phyloP scores from a whole-genome alignment of 176 grass and related monocot species.

The Rhipidocladum racemiflorum region DNA sequence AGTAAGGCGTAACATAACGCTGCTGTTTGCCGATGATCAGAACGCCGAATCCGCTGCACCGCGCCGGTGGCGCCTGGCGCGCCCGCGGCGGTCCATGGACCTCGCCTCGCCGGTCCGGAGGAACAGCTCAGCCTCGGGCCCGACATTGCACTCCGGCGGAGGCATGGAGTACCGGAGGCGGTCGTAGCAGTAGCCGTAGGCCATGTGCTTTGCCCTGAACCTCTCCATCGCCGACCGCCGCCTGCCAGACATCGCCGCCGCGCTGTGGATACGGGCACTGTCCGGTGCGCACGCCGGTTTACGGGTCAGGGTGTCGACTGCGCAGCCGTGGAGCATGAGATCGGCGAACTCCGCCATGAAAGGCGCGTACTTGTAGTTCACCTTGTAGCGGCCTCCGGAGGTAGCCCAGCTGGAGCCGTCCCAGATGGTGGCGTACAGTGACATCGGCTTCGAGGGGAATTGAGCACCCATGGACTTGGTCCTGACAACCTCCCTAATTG shows the following conservation, averaged over 20 bases:
- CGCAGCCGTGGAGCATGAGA: conserved; percentile 42
- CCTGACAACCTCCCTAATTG: conserved; percentile 46
- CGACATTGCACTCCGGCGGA: not conserved
- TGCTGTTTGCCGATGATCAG: not conserved
- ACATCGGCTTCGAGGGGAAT: conserved; percentile 61
- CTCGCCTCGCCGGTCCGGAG: not conserved
- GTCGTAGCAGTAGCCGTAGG: conserved; percentile 35
- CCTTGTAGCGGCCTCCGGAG: conserved; percentile 61
- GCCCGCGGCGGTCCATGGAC: not conserved
- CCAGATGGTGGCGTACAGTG: conserved; percentile 62
- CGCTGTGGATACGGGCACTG: not conserved
- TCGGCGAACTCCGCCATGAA: conserved; percentile 40
- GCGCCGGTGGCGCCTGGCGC: not conserved
- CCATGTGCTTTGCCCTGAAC: conserved; percentile 24
- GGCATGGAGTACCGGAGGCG: conserved; percentile 22
- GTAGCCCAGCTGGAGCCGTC: conserved; percentile 63
- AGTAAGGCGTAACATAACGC: too few species aligned
- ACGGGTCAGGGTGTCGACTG: not conserved
- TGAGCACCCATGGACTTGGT: conserved; percentile 37
- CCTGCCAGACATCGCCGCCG: not conserved
- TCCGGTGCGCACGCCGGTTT: not conserved
- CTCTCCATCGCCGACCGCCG: conserved; percentile 18
- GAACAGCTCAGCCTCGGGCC: not conserved
- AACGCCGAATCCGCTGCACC: not conserved
- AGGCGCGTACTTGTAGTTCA: conserved; percentile 57